Base-by-base conservation (phyloP, 495 filamentous ascomycete genomes). In the Amphirosellinia nigrospora region DNA sequence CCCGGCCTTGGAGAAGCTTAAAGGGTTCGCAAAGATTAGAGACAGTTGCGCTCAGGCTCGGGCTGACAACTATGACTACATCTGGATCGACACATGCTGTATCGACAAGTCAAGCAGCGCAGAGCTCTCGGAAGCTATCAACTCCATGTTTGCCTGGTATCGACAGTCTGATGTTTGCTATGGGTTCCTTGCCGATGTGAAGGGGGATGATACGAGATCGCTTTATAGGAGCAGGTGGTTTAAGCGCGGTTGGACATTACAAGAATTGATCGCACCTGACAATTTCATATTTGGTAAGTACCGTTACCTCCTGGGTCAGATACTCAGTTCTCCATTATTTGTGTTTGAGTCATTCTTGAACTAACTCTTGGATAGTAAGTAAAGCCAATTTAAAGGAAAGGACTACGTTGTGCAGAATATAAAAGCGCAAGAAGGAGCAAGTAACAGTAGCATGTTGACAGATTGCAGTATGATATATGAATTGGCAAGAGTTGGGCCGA, bases 81-180 rank as follows among this genome's bases (percentile, higher is more conserved):
- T 56, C 26, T 56, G 53, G 53, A 56, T 56, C 53, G 53, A 56
- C 11, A 56, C 53, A 34, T 56, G 53, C 53, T 56, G 53, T 30
- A 56, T 56, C 28, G 53, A 56, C 10, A 56, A 56, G 30, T 56
- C 53, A 30, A 56, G 53, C 10, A 56, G 53, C 28, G 53, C 53
- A 1, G 53, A 56, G 16, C 53, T 56, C 53, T 56, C 53, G 6
- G 53, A 56, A 15, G 53, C 53, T 2, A 56, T 56, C 15, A 55
- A 55, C 15, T 55, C 50, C 15, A 55, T 55, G 50, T 55, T 13
- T 4, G 7, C 50, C 50, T 55, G 53, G 53, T 56, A 56, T 56
- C 53, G 53, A 34, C 53, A 56, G 15, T 56, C 53, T 19, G 53
- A 32, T 56, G 3, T 56, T 34, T 56, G 53, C 53, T 56, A 56